These are phyloP conservation scores for Pholiota conissans DNA, from an alignment of 768 basidiomycete species.

Conservation along the genomic window DNA sequence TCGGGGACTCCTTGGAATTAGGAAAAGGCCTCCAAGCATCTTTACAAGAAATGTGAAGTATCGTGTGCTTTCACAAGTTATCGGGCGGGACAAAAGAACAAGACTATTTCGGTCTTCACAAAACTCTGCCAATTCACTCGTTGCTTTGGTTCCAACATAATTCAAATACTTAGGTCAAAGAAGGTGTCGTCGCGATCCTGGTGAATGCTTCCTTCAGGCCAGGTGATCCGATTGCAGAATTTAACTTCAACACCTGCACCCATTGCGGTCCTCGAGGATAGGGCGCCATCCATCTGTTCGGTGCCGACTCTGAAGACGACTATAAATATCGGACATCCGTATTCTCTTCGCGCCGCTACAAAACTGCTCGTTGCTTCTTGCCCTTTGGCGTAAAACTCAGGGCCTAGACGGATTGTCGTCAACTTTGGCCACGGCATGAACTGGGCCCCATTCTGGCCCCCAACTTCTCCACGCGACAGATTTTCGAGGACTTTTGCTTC, in stretches of 20 bases:
- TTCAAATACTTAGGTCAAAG: constrained; percentile 13
- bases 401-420: constrained; percentile 28
- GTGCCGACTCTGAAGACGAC: constrained; percentile 27
- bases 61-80: too few species aligned
- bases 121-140: too few species aligned
- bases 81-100: too few species aligned
- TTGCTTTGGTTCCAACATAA: too few species aligned
- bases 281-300: constrained; percentile 10
- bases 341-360: constrained; percentile 20
- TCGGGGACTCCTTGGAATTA: too few species aligned
- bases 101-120: too few species aligned
- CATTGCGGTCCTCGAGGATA: background rate
- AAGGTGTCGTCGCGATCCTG: constrained; percentile 31
- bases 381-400: constrained; percentile 26
- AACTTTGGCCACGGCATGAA: constrained; percentile 35
- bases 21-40: too few species aligned
- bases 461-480: constrained; percentile 19
- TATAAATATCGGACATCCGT: constrained; percentile 27
- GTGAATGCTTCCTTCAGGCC: constrained; percentile 27
- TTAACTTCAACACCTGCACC: constrained; percentile 17
- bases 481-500: constrained; percentile 27
- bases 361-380: constrained; percentile 24
- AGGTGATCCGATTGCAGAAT: constrained; percentile 24
- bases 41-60: too few species aligned
- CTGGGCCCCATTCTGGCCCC: background rate